Conservation (phyloP, 192 early-diverging fungal genomes). For the Entomortierella parvispora region DNA sequence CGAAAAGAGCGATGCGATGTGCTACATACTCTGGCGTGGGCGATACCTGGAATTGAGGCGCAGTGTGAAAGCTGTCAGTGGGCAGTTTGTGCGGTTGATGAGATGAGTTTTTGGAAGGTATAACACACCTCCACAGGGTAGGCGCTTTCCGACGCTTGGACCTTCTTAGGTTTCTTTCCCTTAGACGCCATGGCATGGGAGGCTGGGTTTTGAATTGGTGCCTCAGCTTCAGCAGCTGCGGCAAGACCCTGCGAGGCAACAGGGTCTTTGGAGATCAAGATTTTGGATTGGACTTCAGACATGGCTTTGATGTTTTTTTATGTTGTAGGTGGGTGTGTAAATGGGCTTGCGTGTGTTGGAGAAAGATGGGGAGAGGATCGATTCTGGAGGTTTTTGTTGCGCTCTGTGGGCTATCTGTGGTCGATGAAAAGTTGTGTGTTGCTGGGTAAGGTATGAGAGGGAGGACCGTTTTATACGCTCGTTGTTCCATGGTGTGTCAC, state of each 20-base stretch:
- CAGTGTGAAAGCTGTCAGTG: neutral
- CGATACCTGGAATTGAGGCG: conserved; percentile 48
- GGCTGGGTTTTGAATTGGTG: neutral
- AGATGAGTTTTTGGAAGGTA: no score
- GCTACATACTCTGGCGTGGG: conserved; percentile 81
- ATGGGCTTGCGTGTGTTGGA: no score
- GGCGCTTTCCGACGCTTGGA: neutral
- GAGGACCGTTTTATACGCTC: no score
- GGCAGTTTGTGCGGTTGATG: neutral
- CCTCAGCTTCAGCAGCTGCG: conserved; percentile 6
- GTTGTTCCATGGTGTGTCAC: no score
- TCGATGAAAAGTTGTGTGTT: neutral
- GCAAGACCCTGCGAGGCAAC: neutral
- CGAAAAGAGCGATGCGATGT: conserved; percentile 67
- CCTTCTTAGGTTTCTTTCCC: conserved; percentile 24
- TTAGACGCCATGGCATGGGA: conserved; percentile 2
- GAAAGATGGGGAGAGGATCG: neutral
- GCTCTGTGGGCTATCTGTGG: neutral
- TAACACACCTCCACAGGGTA: conserved; percentile 27
- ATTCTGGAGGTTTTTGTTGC: neutral
- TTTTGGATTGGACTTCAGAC: conserved; percentile 1
- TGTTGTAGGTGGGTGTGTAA: neutral
- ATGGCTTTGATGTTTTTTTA: neutral
- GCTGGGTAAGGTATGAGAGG: neutral
- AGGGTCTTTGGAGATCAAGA: neutral